Conservation (phyloP, 2,329 filamentous ascomycete species). For the Beauveria sp. region DNA sequence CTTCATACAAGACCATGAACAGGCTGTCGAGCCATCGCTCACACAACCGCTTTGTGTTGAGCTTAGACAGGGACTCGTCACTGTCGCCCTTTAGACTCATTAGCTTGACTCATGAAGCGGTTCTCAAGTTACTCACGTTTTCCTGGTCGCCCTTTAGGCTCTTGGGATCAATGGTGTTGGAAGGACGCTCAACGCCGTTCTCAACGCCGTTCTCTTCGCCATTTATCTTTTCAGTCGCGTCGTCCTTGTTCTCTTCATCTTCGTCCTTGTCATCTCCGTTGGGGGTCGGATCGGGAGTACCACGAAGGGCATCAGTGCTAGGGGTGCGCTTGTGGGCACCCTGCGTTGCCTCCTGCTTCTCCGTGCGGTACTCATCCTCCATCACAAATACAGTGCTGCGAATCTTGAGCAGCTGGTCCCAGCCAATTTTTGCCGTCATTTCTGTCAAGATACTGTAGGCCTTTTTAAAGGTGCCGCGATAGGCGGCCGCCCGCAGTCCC, state of each 20-base stretch:
- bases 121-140: constrained; percentile 42
- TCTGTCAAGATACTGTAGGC: constrained; percentile 92
- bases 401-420: constrained; percentile 92
- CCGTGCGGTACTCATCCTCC: constrained; percentile 95
- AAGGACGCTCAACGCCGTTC: constrained; percentile 62
- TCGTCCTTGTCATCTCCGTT: constrained; percentile 38
- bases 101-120: constrained; percentile 13
- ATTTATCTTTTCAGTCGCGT: constrained; percentile 29
- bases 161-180: constrained; percentile 68
- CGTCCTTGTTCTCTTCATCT: constrained; percentile 27
- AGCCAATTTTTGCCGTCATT: constrained; percentile 93
- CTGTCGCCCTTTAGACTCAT: constrained; percentile 44
- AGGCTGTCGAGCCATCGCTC: constrained; percentile 97
- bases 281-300: constrained; percentile 54
- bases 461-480: constrained; percentile 92
- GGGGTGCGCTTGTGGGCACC: constrained; percentile 57
- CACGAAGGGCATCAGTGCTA: constrained; percentile 70
- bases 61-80: constrained; percentile 73
- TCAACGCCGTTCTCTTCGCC: constrained; percentile 24
- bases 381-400: constrained; percentile 97
- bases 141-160: constrained; percentile 70
- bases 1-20: constrained; percentile 99
- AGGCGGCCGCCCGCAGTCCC: constrained; percentile 78
- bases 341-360: constrained; percentile 59
- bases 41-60: constrained; percentile 94